Conservation (phyloP, 208 protist species). For the Sergeia podlipaevii region DNA sequence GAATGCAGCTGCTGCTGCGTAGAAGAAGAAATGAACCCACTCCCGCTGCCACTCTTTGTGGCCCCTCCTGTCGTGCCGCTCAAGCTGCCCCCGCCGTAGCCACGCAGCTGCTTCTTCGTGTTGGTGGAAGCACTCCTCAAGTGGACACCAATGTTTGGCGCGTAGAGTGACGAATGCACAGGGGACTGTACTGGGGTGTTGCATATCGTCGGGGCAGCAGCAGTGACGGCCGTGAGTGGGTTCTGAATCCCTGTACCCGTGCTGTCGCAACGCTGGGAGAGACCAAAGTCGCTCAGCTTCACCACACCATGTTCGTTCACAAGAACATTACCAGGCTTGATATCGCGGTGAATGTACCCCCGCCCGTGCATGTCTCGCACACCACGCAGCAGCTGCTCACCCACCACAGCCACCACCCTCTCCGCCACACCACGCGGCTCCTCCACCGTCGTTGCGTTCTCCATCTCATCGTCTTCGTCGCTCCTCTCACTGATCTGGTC, state of each 20-base stretch:
- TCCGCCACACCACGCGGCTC: conserved; percentile 61
- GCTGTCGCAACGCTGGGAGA: conserved; percentile 67
- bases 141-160: neutral
- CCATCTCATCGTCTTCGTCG: conserved; percentile 14
- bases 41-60: too few relatives aligned
- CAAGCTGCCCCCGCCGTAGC: too few relatives aligned
- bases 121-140: neutral
- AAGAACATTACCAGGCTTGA: conserved; percentile 95
- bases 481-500: neutral
- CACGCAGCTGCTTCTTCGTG: too few relatives aligned
- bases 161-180: neutral
- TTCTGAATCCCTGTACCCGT: conserved; percentile 19
- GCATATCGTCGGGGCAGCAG: conserved; percentile 14
- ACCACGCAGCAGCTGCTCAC: conserved; percentile 77
- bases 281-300: conserved; percentile 96
- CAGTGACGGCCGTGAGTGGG: conserved; percentile 9
- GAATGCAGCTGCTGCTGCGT: too few relatives aligned
- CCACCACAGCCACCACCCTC: conserved; percentile 75
- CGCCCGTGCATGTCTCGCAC: conserved; percentile 84
- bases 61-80: too few relatives aligned
- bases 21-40: too few relatives aligned
- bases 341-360: conserved; percentile 87
- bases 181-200: conserved; percentile 36
- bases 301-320: conserved; percentile 93
- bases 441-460: too few relatives aligned